Evolutionary conservation across 768 basidiomycete species (phyloP).

Genomic region (Harrya chromipes): DNA sequence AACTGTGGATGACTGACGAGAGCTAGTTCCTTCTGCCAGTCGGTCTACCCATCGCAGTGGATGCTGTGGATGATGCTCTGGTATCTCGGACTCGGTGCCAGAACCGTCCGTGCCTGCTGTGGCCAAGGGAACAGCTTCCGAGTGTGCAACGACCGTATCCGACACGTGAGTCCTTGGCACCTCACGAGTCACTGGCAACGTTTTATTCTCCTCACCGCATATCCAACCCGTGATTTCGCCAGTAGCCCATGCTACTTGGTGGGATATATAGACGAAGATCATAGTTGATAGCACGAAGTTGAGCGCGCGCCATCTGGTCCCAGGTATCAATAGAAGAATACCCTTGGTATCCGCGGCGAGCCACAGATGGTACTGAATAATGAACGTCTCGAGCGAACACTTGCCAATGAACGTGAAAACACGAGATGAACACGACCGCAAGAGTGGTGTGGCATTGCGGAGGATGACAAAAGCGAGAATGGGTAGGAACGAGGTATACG

Average conservation of each 20-base stretch:
- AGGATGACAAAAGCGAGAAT: slow-evolving; percentile 69
- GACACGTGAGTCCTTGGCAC: background rate
- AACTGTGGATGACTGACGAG: slow-evolving; percentile 18
- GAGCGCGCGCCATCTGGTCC: slow-evolving; percentile 65
- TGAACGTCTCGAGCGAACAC: slow-evolving; percentile 89
- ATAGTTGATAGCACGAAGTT: slow-evolving; percentile 76
- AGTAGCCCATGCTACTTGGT: slow-evolving; percentile 75
- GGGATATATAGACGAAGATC: slow-evolving; percentile 78
- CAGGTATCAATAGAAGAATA: slow-evolving; percentile 75
- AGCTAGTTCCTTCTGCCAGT: slow-evolving; percentile 35
- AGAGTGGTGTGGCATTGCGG: slow-evolving; percentile 68
- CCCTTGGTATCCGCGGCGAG: slow-evolving; percentile 82
- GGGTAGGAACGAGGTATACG: slow-evolving; percentile 78
- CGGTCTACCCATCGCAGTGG: slow-evolving; percentile 52
- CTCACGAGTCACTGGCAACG: slow-evolving; percentile 19
- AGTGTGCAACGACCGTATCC: background rate
- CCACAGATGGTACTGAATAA: slow-evolving; percentile 89
- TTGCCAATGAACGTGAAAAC: slow-evolving; percentile 79
- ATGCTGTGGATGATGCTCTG: slow-evolving; percentile 29
- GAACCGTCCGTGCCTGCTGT: slow-evolving; percentile 1
- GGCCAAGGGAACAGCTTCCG: slow-evolving; percentile 13
- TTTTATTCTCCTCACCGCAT: slow-evolving; percentile 37
- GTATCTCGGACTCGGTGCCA: slow-evolving; percentile 35
- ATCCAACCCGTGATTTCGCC: slow-evolving; percentile 63
- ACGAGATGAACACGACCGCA: slow-evolving; percentile 67